phyloP scores from a whole-genome alignment of 2,329 filamentous ascomycete species.

The Cladorrhinum sp. region DNA sequence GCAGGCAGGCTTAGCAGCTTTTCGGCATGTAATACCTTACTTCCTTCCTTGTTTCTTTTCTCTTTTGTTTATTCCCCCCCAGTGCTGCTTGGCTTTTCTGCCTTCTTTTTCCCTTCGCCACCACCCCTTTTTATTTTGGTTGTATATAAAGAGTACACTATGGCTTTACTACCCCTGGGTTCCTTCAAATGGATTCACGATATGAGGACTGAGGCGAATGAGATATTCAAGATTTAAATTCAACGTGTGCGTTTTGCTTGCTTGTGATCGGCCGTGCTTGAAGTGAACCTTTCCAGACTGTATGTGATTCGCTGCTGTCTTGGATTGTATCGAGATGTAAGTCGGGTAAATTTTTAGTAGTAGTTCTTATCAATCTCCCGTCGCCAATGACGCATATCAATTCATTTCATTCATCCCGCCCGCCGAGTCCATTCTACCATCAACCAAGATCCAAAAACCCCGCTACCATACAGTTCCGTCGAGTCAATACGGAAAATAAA shows the following conservation, averaged over 20 bases:
- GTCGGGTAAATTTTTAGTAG: not conserved
- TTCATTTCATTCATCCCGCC: not conserved
- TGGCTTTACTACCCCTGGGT: slow-evolving; percentile 11
- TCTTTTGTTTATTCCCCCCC: slow-evolving; percentile 21
- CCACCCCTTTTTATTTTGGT: slow-evolving; percentile 13
- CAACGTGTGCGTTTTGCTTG: not conserved
- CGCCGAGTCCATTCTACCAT: too few relatives aligned
- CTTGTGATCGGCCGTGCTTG: not conserved
- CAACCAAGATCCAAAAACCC: too few relatives aligned
- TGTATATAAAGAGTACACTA: slow-evolving; percentile 24
- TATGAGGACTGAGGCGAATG: slow-evolving; percentile 28
- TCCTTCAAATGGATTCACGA: slow-evolving; percentile 26
- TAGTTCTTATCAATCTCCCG: not conserved
- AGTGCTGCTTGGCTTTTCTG: slow-evolving; percentile 14
- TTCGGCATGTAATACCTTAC: slow-evolving; percentile 34
- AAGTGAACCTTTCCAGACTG: not conserved
- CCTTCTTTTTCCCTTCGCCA: slow-evolving; percentile 11
- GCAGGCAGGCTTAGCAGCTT: slow-evolving; percentile 28
- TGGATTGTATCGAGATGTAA: not conserved
- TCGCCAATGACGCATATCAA: slow-evolving; percentile 14
- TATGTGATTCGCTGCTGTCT: too few relatives aligned
- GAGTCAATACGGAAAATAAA: too few relatives aligned
- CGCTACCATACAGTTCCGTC: too few relatives aligned
- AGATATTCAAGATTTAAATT: slow-evolving; percentile 17
- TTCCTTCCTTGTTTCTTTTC: slow-evolving; percentile 25